Percentiles rank a stretch among this genome's conserved stretches.
phyloP scores from a whole-genome alignment of 345 rosid genomes.

The Eutrema heterophyllum region DNA sequence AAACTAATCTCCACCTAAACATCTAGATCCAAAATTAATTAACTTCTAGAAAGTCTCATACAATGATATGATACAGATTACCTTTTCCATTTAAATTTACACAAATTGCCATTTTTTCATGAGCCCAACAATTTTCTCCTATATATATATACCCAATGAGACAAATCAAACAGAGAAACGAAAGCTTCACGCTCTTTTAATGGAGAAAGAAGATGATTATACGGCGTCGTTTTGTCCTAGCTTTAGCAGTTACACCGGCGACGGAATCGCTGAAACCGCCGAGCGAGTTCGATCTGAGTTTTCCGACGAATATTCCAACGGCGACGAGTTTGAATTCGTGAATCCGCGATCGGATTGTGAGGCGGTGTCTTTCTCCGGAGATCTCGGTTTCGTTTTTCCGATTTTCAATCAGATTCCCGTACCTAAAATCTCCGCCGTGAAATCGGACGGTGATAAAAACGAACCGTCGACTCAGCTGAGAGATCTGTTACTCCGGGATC shows the following conservation, averaged over 20 bases:
- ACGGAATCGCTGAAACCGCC: slow-evolving; percentile 33
- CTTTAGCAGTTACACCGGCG: slow-evolving; percentile 54
- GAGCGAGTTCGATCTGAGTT: slow-evolving; percentile 31
- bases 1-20: slow-evolving; percentile 1
- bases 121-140: neutral
- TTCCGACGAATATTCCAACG: slow-evolving; percentile 3
- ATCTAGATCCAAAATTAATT: neutral
- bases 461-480: slow-evolving; percentile 25
- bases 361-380: neutral
- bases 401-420: slow-evolving; percentile 31
- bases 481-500: slow-evolving; percentile 33
- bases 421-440: neutral
- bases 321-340: slow-evolving; percentile 61
- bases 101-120: neutral
- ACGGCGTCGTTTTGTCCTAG: slow-evolving; percentile 53
- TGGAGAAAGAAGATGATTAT: slow-evolving; percentile 30
- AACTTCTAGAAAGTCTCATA: neutral
- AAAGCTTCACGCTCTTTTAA: neutral
- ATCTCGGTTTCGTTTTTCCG: slow-evolving; percentile 45
- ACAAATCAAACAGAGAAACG: neutral
- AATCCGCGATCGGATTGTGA: neutral
- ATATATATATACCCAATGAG: neutral
- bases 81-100: neutral
- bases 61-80: neutral
- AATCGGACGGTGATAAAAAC: neutral